A percentile compares a stretch with the other conserved stretches of the same genome.
Conservation (phyloP, 768 basidiomycete genomes). For the Lentinula edodes region DNA sequence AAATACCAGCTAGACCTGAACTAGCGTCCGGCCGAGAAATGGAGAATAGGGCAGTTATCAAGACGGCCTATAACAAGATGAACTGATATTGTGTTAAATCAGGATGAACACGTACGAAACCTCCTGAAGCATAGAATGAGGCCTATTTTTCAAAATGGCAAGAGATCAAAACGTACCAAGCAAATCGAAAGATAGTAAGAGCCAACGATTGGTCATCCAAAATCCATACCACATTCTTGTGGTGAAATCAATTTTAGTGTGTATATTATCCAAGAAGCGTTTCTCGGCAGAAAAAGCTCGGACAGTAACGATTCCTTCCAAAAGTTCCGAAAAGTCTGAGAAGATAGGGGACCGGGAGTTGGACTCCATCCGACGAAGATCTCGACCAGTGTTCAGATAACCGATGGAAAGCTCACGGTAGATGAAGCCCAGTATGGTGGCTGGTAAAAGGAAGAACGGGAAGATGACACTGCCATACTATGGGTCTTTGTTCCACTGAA, state of each 20-base stretch:
- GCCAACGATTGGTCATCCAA: constrained; percentile 90
- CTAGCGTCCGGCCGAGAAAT: constrained; percentile 50
- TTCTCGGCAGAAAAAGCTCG: constrained; percentile 84
- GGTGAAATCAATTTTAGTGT: constrained; percentile 70
- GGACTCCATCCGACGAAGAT: constrained; percentile 86
- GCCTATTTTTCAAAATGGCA: neutral
- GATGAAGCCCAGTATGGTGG: constrained; percentile 61
- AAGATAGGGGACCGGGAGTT: constrained; percentile 83
- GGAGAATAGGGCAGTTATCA: constrained; percentile 73
- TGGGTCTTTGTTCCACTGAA: constrained; percentile 1
- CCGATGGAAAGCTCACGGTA: constrained; percentile 69
- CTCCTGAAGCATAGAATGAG: neutral
- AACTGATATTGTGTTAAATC: neutral
- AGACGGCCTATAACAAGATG: constrained; percentile 37
- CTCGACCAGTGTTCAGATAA: constrained; percentile 76
- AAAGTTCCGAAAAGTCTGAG: constrained; percentile 73
- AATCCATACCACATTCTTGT: constrained; percentile 65
- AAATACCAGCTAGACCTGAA: constrained; percentile 62
- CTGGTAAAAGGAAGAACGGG: constrained; percentile 80
- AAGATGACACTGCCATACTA: constrained; percentile 52
- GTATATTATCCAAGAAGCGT: constrained; percentile 71
- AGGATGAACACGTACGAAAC: neutral
- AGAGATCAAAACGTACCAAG: constrained; percentile 51
- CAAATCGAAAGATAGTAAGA: constrained; percentile 76
- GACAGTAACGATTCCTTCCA: constrained; percentile 90